These are phyloP conservation scores for Trichomonascus vanleenenianus DNA, from an alignment of 805 yeast genomes.

Conservation along the genomic window DNA sequence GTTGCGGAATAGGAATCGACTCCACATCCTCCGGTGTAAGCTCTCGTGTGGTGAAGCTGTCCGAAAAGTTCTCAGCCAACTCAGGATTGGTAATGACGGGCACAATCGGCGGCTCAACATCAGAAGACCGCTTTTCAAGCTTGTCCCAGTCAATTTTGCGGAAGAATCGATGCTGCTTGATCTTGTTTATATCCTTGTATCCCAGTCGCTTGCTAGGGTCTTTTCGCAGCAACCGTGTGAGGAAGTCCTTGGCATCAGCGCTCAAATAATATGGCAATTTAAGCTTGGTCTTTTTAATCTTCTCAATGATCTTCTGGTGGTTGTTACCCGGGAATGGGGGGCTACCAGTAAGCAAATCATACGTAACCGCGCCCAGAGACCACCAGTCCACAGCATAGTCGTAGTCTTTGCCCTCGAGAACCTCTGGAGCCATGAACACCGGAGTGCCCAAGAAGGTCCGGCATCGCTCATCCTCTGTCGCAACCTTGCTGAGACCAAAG, in stretches of 20 bases:
- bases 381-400: slow-evolving; percentile 85
- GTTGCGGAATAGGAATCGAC: slow-evolving; percentile 11
- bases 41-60: slow-evolving; percentile 65
- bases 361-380: slow-evolving; percentile 78
- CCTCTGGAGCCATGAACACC: slow-evolving; percentile 87
- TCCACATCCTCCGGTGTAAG: slow-evolving; percentile 24
- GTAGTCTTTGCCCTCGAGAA: slow-evolving; percentile 67
- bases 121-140: slow-evolving; percentile 41
- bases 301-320: slow-evolving; percentile 66
- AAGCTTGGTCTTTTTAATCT: slow-evolving; percentile 56
- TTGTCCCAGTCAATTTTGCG: slow-evolving; percentile 65
- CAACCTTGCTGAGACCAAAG: slow-evolving; percentile 60
- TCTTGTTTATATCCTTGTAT: slow-evolving; percentile 43
- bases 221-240: slow-evolving; percentile 57
- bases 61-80: slow-evolving; percentile 77
- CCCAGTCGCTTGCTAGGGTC: slow-evolving; percentile 61
- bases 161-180: slow-evolving; percentile 66
- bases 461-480: slow-evolving; percentile 37
- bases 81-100: slow-evolving; percentile 77
- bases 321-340: slow-evolving; percentile 87
- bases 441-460: slow-evolving; percentile 67
- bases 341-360: slow-evolving; percentile 72
- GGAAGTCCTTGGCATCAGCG: slow-evolving; percentile 69
- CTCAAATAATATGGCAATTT: slow-evolving; percentile 70
- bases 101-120: slow-evolving; percentile 63